Percentiles rank a stretch among this genome's conserved stretches.
Conservation (phyloP, 805 yeast genomes). For the Pichia kluyveri region DNA sequence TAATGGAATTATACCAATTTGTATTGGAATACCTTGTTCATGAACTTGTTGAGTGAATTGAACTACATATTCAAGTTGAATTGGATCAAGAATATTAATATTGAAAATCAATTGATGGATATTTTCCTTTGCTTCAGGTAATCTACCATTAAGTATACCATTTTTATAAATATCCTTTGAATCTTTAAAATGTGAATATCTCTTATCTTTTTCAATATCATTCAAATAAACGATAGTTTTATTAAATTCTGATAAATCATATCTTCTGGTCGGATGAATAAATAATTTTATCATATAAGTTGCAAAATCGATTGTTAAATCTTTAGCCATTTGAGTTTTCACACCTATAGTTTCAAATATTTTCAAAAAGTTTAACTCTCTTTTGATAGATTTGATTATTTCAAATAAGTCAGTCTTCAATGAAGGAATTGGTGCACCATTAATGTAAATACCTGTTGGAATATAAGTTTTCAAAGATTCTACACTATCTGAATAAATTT, state of each 20-base stretch:
- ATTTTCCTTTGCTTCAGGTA: constrained; percentile 67
- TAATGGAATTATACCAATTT: constrained; percentile 76
- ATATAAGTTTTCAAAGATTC: constrained; percentile 8
- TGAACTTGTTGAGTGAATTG: constrained; percentile 41
- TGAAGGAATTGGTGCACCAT: constrained; percentile 55
- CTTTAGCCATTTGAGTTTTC: constrained; percentile 24
- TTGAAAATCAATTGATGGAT: constrained; percentile 67
- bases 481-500: background rate
- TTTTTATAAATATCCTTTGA: constrained; percentile 40
- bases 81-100: constrained; percentile 45
- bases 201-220: constrained; percentile 57
- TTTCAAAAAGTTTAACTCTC: constrained; percentile 23
- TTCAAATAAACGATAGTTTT: constrained; percentile 60
- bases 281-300: constrained; percentile 6
- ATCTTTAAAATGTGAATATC: constrained; percentile 38
- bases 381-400: constrained; percentile 30
- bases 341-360: constrained; percentile 26
- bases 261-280: constrained; percentile 15
- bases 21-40: constrained; percentile 60
- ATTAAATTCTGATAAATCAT: constrained; percentile 12
- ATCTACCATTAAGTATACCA: constrained; percentile 41
- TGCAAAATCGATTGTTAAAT: constrained; percentile 34
- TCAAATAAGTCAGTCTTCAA: constrained; percentile 35
- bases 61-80: constrained; percentile 41
- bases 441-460: constrained; percentile 48